phyloP scores from a whole-genome alignment of 2,329 filamentous ascomycete species.

The Microdochium bolleyi region DNA sequence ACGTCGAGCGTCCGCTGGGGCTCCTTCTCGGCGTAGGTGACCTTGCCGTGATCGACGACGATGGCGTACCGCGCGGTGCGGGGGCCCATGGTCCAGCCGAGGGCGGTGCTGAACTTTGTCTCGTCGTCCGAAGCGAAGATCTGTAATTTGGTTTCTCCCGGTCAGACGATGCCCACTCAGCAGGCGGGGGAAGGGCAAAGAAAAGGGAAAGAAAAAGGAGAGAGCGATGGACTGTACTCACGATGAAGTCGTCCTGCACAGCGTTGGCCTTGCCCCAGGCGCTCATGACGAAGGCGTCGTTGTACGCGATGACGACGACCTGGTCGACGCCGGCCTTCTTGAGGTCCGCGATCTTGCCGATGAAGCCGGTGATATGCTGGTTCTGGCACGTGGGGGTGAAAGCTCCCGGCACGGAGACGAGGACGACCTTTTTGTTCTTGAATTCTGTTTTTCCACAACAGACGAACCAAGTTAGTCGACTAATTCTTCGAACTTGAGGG shows the following conservation, averaged over 20 bases:
- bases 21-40: constrained; percentile 74
- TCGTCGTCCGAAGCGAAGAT: constrained; percentile 68
- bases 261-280: constrained; percentile 86
- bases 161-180: too few relatives aligned
- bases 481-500: background rate
- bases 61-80: constrained; percentile 75
- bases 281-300: constrained; percentile 82
- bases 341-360: constrained; percentile 61
- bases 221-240: too few relatives aligned
- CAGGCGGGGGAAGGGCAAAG: background rate
- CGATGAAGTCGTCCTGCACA: constrained; percentile 59
- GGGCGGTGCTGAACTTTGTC: constrained; percentile 65
- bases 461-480: background rate
- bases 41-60: constrained; percentile 75
- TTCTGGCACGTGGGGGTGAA: constrained; percentile 85
- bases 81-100: constrained; percentile 70
- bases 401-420: constrained; percentile 56
- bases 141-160: constrained; percentile 19
- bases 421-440: constrained; percentile 46
- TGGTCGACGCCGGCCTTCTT: constrained; percentile 76
- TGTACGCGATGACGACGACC: constrained; percentile 74
- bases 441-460: constrained; percentile 29
- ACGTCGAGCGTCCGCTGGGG: constrained; percentile 27
- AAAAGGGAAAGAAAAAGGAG: background rate
- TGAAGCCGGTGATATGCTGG: constrained; percentile 73